These are phyloP conservation scores for Tribonema minus DNA, from an alignment of 108 stramenopile species.

Conservation along the genomic window DNA sequence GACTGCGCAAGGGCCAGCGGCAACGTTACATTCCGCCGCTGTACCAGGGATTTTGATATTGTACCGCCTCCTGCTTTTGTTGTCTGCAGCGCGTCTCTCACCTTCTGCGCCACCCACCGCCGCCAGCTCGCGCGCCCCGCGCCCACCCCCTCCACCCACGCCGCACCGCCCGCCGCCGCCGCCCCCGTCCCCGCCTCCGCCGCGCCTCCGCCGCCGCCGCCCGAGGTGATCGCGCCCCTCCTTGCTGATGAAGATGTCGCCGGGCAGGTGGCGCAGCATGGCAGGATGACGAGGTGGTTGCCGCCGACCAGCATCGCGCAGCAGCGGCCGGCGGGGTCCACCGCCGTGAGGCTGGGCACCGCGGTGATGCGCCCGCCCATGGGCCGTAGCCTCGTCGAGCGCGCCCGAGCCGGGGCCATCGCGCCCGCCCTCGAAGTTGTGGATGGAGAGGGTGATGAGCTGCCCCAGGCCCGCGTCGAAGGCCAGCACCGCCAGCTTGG, in stretches of 20 bases:
- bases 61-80: no score
- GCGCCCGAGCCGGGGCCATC: slow-evolving; percentile 18
- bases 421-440: slow-evolving; percentile 21
- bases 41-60: no score
- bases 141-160: not conserved
- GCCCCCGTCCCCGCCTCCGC: not conserved
- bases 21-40: no score
- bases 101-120: not conserved
- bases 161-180: not conserved
- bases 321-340: slow-evolving; percentile 22
- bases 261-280: slow-evolving; percentile 1
- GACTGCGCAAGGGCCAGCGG: no score
- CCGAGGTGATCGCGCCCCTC: slow-evolving; percentile 2
- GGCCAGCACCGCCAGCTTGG: slow-evolving; percentile 22
- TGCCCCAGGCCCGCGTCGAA: slow-evolving; percentile 19
- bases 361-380: not conserved
- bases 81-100: not conserved
- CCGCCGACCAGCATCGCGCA: slow-evolving; percentile 7
- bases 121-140: not conserved
- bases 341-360: not conserved
- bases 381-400: slow-evolving; percentile 1
- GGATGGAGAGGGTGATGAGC: slow-evolving; percentile 18
- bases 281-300: slow-evolving; percentile 20
- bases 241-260: not conserved
- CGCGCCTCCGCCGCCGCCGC: not conserved